Evolutionary conservation across 2,329 filamentous ascomycete genomes (phyloP), one percentile per base, ranked within the genome.

Genomic region (Nigrograna mackinnonii): DNA sequence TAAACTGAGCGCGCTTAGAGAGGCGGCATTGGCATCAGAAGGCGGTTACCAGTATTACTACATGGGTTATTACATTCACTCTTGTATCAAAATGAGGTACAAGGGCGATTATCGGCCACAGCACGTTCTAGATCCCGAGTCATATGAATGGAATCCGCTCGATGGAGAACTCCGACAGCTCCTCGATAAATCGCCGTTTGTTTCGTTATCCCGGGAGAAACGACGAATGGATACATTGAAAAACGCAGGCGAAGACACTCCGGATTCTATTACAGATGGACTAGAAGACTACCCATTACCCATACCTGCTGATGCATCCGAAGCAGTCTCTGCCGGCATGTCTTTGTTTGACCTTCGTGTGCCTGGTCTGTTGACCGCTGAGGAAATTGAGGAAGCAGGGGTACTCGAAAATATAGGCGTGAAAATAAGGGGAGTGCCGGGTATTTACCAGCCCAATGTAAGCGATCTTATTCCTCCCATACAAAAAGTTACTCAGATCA

Each of bases 61-160:
- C 68, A 85, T 86, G 83, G 83, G 89, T 5, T 92, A 84, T 66
- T 94, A 92, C 57, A 92, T 94, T 45, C 87, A 91, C 64, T 83
- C 73, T 41, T 92, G 88, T 57, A 76, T 80, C 39, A 94, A 94
- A 72, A 92, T 94, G 89, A 77, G 78, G 54, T 94, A 94, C 73
- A 94, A 94, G 72, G 86, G 84, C 44, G 85, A 91, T 59, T 94
- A 88, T 63, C 75, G 77, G 9, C 88, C 87, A 2, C 86, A 90
- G 59, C 81, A 85, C 57, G 78, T 94, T 9, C 76, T 92, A 9
- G 86, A 91, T 50, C 85, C 86, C 0, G 80, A 84, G 47, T 78
- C 77, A 0, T 73, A 85, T 49, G 62, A 69, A 6, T 90, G 86
- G 86, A 74, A 84, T 49, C 70, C 72, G 0, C 62, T 89, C 4